Evolutionary conservation across 495 filamentous ascomycete genomes (phyloP), one percentile per base, ranked within the genome.

Genomic region (Astrothelium macrocarpum): DNA sequence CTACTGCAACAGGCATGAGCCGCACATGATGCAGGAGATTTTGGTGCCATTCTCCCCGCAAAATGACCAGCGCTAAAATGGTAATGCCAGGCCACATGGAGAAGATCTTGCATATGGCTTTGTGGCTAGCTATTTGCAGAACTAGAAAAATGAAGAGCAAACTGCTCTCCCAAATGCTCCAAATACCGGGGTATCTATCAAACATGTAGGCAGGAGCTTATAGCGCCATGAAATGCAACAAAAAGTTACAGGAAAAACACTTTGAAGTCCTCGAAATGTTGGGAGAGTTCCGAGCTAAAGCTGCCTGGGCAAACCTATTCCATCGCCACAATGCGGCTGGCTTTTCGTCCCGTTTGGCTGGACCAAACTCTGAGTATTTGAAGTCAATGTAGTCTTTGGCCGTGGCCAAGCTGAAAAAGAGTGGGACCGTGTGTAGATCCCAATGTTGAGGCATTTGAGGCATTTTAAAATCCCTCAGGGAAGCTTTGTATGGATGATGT

Each of bases 401-500:
- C n/a, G n/a, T n/a, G n/a, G n/a, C n/a, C n/a, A n/a, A n/a, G n/a
- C n/a, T n/a, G n/a, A n/a, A n/a, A n/a, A n/a, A n/a, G n/a, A n/a
- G n/a, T n/a, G n/a, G n/a, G n/a, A n/a, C n/a, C n/a, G n/a, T n/a
- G n/a, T n/a, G n/a, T n/a, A n/a, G n/a, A n/a, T n/a, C n/a, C 49
- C 49, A 56, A 23, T 29, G 18, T 10, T 23, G 59, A 60, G 14
- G 32, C 20, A 14, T 26, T 45, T 67, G 49, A 3, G 7, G 12
- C 29, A n/a, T 25, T 11, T 20, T 9, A 28, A 12, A 16, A 61
- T 29, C 25, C 23, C 7, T 62, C 77, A 97, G 64, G 89, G 90
- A 72, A 97, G 95, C 77, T 96, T 97, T 67, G 90, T 94, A 77
- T 97, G 92, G 73, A 99, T 97, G 66, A 97, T 90, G 67, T 99